phyloP scores from a whole-genome alignment of 176 grass and related monocot genomes.

The Aegilops umbellulata region DNA sequence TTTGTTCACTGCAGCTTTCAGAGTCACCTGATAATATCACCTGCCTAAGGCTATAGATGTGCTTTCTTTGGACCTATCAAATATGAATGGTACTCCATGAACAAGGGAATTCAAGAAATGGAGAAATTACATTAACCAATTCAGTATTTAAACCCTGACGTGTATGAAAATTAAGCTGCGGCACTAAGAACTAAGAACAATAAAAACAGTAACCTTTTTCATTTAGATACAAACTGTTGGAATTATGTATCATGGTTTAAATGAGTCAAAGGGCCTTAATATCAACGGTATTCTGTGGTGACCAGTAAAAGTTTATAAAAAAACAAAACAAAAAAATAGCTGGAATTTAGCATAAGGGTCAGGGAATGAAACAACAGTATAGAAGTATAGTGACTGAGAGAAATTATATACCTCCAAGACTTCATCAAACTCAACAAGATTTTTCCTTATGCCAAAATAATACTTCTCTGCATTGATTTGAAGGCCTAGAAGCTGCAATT shows the following conservation, averaged over 20 bases:
- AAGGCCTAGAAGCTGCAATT: conserved; percentile 82
- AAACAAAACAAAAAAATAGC: neutral
- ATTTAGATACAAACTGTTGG: neutral
- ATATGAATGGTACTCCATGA: conserved; percentile 17
- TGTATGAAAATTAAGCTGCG: neutral
- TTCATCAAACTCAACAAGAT: conserved; percentile 98
- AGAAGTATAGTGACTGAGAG: neutral
- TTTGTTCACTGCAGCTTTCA: conserved; percentile 77
- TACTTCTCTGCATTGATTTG: conserved; percentile 99
- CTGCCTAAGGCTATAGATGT: conserved; percentile 96
- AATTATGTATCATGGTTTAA: neutral
- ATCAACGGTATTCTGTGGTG: neutral
- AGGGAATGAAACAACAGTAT: neutral
- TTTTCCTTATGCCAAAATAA: conserved; percentile 93
- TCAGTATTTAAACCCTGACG: conserved; percentile 6
- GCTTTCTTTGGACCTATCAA: conserved; percentile 92
- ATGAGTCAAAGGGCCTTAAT: neutral
- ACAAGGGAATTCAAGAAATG: conserved; percentile 7
- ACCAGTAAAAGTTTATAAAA: neutral
- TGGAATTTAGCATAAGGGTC: neutral
- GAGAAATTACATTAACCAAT: neutral
- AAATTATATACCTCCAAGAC: conserved; percentile 66
- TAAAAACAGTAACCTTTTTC: neutral
- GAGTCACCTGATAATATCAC: conserved; percentile 86
- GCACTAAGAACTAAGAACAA: conserved; percentile 11